A percentile compares a stretch with the other conserved stretches of the same genome.
phyloP scores from a whole-genome alignment of 1,284 basidiomycete genomes.

The Malassezia cuniculi region DNA sequence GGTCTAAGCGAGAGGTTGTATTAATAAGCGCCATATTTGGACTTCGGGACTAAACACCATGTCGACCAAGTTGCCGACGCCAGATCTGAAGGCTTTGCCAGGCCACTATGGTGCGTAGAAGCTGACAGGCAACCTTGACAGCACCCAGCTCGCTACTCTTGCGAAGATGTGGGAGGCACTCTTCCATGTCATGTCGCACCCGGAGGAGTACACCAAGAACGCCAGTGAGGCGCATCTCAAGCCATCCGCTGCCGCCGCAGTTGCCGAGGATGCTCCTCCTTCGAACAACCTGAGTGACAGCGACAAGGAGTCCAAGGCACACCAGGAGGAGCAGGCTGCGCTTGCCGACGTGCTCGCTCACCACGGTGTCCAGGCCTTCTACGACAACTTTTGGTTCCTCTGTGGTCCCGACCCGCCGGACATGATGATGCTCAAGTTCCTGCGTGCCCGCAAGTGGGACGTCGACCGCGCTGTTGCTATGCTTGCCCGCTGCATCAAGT shows the following conservation, averaged over 20 bases:
- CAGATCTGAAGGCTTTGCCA: neutral
- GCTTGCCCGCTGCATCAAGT: constrained; percentile 42
- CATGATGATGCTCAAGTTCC: constrained; percentile 43
- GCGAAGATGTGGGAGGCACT: constrained; percentile 40
- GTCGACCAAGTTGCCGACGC: constrained; percentile 2
- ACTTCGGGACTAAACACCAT: no score
- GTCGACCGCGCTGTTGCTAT: constrained; percentile 45
- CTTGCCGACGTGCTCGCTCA: constrained; percentile 42
- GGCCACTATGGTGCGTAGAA: constrained; percentile 10
- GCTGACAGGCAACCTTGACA: constrained; percentile 36
- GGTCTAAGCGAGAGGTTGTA: no score
- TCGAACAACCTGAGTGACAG: constrained; percentile 38
- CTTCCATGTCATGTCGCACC: constrained; percentile 22
- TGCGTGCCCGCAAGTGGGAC: constrained; percentile 46
- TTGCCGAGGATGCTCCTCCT: constrained; percentile 14
- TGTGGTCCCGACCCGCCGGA: constrained; percentile 37
- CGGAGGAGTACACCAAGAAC: no score
- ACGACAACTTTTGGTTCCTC: constrained; percentile 45
- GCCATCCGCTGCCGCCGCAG: constrained; percentile 6
- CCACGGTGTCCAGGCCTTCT: constrained; percentile 44
- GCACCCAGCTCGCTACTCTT: constrained; percentile 38
- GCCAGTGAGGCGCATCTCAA: constrained; percentile 11
- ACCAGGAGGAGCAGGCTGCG: constrained; percentile 41
- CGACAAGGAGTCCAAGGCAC: constrained; percentile 39
- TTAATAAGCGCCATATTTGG: no score